Evolutionary conservation across 495 filamentous ascomycete species (phyloP).

Genomic region (Ascobolus immersus): DNA sequence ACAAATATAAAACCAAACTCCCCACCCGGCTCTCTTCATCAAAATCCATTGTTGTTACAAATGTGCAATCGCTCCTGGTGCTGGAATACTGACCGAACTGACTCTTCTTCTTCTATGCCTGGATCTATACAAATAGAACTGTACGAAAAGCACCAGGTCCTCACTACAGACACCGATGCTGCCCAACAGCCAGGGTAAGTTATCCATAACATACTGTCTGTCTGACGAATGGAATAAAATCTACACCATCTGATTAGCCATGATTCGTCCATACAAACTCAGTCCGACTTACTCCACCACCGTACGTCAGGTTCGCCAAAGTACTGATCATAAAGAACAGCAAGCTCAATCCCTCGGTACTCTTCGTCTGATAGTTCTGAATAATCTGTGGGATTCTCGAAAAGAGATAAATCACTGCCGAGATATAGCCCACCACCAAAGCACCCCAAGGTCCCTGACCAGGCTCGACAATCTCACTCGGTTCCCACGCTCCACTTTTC

Average conservation of each 20-base stretch:
- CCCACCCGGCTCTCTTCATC: too few relatives aligned
- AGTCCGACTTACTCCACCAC: constrained; percentile 47
- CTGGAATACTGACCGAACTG: too few relatives aligned
- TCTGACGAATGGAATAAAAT: constrained; percentile 70
- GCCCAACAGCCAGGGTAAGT: constrained; percentile 76
- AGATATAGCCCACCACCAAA: constrained; percentile 56
- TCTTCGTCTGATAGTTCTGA: constrained; percentile 72
- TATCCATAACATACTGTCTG: constrained; percentile 48
- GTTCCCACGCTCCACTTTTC: constrained; percentile 53
- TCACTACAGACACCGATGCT: constrained; percentile 85
- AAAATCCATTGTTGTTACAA: too few relatives aligned
- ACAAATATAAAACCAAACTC: too few relatives aligned
- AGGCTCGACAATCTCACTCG: constrained; percentile 20
- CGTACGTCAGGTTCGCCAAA: constrained; percentile 72
- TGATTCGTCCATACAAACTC: too few relatives aligned
- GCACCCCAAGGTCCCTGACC: constrained; percentile 31
- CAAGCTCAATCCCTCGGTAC: constrained; percentile 71
- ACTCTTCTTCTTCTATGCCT: too few relatives aligned
- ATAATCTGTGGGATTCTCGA: constrained; percentile 84
- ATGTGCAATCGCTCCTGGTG: too few relatives aligned
- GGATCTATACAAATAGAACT: constrained; percentile 10
- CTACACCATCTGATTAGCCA: too few relatives aligned
- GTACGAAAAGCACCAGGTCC: constrained; percentile 30
- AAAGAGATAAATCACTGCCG: constrained; percentile 66
- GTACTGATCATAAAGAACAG: constrained; percentile 82